These are phyloP conservation scores for Tetradesmus obliquus DNA, from an alignment of 139 green algal genomes.

Conservation along the genomic window DNA sequence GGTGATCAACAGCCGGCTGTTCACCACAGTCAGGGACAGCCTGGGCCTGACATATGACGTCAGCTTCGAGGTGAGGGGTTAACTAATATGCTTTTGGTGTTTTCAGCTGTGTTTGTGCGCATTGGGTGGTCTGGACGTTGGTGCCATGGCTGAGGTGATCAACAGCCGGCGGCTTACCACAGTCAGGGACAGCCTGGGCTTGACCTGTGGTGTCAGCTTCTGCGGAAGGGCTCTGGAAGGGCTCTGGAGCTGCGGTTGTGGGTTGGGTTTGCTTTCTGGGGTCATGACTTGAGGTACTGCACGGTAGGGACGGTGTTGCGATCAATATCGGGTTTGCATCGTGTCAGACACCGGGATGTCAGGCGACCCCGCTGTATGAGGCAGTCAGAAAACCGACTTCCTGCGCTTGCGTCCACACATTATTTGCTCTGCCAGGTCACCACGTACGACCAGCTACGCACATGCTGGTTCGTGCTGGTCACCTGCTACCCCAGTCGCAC, in stretches of 20 bases:
- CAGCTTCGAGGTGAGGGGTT: constrained; percentile 87
- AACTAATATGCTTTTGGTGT: background rate
- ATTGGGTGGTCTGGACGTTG: too few species aligned
- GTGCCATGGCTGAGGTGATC: constrained; percentile 80
- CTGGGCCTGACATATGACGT: constrained; percentile 99
- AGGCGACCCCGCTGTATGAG: too few species aligned
- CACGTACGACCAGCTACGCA: constrained; percentile 61
- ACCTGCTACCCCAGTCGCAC: constrained; percentile 76
- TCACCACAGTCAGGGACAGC: constrained; percentile 95
- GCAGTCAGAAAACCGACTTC: too few species aligned
- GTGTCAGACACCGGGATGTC: too few species aligned
- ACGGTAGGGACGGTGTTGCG: too few species aligned
- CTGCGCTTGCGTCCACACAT: too few species aligned
- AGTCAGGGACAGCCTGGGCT: constrained; percentile 92
- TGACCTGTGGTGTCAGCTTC: constrained; percentile 99
- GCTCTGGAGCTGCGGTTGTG: too few species aligned
- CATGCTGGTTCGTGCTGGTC: constrained; percentile 93
- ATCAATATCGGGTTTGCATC: too few species aligned
- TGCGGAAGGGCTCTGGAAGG: constrained; percentile 75
- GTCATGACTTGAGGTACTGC: too few species aligned
- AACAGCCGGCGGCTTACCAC: constrained; percentile 98
- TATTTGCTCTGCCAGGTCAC: constrained; percentile 35
- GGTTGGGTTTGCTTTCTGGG: too few species aligned
- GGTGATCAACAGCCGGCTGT: constrained; percentile 97
- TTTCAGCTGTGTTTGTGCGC: constrained; percentile 67